Evolutionary conservation across 805 yeast species (phyloP), one percentile per base, ranked within the genome.

Genomic region (Schwanniomyces yamadae): DNA sequence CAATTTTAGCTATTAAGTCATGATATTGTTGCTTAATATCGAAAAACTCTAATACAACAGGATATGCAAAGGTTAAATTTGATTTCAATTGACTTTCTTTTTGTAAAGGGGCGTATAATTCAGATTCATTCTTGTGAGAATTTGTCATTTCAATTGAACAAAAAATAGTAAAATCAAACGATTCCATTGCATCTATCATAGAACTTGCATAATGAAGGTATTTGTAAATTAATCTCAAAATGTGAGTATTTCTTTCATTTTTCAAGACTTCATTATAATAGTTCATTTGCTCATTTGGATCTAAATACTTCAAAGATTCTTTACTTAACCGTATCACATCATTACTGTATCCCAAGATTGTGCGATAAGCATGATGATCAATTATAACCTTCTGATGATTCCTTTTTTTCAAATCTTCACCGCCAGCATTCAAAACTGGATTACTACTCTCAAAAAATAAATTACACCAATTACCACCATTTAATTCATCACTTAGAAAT

Each of bases 401-500:
- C 27, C 57, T 55, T 41, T 59, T 66, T 34, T 68, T 69, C 37
- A 66, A 52, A 19, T 66, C 71, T 41, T 66, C 70, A 2, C 73
- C 73, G 46, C 71, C 63, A 19, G 59, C 61, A 45, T 66, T 69
- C 23, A 66, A 55, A 15, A 61, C 62, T 6, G 57, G 50, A 32
- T 62, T 67, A 23, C 49, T 46, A 31, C 66, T 50, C 28, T 68
- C 54, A 45, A 77, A 75, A 45, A 82, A 81, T 17, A 85, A 86
- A 48, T 82, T 83, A 31, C 77, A 73, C 82, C 89, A 84, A 41
- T 81, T 80, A n/a, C 90, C 91, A 12, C 89, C 91, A 46, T 80
- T 80, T 54, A 80, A 84, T 36, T 75, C 77, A 19, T 79, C 78
- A 27, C 73, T 68, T 13, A 84, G 59, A 48, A 84, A 81, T 40